Conservation (phyloP, 176 grass and related monocot species). For the Oryza coarctata region DNA sequence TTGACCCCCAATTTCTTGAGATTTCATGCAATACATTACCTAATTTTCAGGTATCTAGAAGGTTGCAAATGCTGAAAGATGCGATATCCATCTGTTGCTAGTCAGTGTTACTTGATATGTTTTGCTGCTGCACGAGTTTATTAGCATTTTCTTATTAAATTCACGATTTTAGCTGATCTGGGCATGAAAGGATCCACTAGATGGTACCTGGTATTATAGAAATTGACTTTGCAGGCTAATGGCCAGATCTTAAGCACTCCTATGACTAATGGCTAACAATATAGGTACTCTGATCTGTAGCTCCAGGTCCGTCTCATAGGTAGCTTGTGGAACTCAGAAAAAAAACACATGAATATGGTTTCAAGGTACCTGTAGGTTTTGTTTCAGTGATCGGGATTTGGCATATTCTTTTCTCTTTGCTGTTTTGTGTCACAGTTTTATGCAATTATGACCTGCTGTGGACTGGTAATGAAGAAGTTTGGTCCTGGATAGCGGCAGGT, state of each 20-base stretch:
- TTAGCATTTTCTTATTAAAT: not conserved
- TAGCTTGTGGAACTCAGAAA: not conserved
- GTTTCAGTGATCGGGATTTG: not conserved
- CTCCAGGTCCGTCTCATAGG: not conserved
- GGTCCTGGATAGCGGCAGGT: not conserved
- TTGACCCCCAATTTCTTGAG: not conserved
- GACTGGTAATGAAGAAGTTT: not conserved
- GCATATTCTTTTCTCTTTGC: not conserved
- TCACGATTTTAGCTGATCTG: not conserved
- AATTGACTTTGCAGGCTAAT: conserved; percentile 29
- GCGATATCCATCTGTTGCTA: not conserved
- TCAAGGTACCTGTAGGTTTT: not conserved
- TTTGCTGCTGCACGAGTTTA: not conserved
- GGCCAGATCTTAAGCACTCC: not conserved
- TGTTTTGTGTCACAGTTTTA: not conserved
- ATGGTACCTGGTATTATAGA: not conserved
- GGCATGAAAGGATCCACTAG: conserved; percentile 8
- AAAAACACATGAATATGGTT: not conserved
- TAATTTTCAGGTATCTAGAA: not conserved
- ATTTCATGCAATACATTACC: conserved; percentile 3
- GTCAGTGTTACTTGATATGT: not conserved
- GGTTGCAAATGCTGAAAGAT: not conserved
- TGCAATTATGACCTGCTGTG: not conserved
- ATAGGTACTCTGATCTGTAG: not conserved
- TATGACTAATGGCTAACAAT: not conserved